phyloP scores from a whole-genome alignment of 257 asterid species.

The Nemophila menziesii region DNA sequence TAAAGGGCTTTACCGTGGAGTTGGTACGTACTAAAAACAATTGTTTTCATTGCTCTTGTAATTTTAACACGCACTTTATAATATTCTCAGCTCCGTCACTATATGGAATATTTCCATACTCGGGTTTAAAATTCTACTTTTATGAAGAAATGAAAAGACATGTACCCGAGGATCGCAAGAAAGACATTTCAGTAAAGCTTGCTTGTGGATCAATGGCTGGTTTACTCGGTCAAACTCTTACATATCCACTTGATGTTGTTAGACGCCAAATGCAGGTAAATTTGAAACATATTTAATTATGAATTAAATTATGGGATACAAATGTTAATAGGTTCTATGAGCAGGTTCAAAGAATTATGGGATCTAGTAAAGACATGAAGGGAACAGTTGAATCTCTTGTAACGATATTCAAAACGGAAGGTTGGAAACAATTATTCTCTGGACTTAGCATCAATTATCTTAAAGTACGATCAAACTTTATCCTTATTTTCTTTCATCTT shows the following conservation, averaged over 20 bases:
- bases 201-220: conserved; percentile 94
- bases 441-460: conserved; percentile 96
- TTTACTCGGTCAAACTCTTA: conserved; percentile 84
- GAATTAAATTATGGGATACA: not conserved
- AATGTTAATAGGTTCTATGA: not conserved
- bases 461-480: conserved; percentile 33
- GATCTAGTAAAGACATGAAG: conserved; percentile 27
- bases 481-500: conserved; percentile 7
- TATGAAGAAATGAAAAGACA: conserved; percentile 86
- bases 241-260: conserved; percentile 90
- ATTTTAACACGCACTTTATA: not conserved
- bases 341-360: conserved; percentile 68
- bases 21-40: conserved; percentile 37
- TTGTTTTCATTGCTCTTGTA: conserved; percentile 2
- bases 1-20: conserved; percentile 84
- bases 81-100: conserved; percentile 69
- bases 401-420: conserved; percentile 43
- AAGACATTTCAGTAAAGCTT: conserved; percentile 63
- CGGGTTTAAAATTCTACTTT: conserved; percentile 87
- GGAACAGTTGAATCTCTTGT: conserved; percentile 60
- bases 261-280: conserved; percentile 96
- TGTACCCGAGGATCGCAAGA: conserved; percentile 60
- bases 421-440: conserved; percentile 84
- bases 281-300: not conserved
- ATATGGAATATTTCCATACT: conserved; percentile 86